These are phyloP conservation scores for Penicillium oxalicum DNA, from an alignment of 2,329 filamentous ascomycete species.

Conservation along the genomic window DNA sequence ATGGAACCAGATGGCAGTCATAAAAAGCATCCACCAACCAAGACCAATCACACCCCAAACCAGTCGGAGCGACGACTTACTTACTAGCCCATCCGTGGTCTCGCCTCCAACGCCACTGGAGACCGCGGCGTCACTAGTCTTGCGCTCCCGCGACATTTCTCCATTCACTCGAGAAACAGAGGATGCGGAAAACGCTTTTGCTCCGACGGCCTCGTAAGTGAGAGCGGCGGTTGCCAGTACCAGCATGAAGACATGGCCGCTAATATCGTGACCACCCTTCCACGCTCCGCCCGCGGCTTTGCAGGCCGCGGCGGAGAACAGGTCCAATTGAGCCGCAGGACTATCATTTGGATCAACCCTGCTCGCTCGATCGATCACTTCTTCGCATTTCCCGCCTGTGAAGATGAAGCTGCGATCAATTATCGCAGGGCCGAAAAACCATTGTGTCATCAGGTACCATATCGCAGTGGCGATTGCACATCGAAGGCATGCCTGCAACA, in stretches of 20 bases:
- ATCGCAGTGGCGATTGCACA: slow-evolving; percentile 67
- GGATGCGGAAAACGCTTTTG: slow-evolving; percentile 37
- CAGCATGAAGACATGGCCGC: slow-evolving; percentile 88
- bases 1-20: slow-evolving; percentile 98
- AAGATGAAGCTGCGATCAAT: slow-evolving; percentile 86
- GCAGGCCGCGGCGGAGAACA: slow-evolving; percentile 72
- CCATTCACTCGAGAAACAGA: slow-evolving; percentile 14
- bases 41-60: slow-evolving; percentile 58
- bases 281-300: slow-evolving; percentile 76
- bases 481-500: slow-evolving; percentile 57
- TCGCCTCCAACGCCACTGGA: slow-evolving; percentile 20
- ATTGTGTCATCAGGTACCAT: slow-evolving; percentile 89
- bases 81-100: slow-evolving; percentile 46
- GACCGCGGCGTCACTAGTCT: slow-evolving; percentile 17
- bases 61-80: slow-evolving; percentile 50
- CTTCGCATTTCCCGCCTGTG: slow-evolving; percentile 78
- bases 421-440: slow-evolving; percentile 87
- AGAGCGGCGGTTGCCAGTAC: slow-evolving; percentile 78
- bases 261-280: slow-evolving; percentile 94
- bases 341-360: slow-evolving; percentile 9
- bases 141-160: slow-evolving; percentile 38
- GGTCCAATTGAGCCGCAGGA: slow-evolving; percentile 34
- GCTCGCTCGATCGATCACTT: slow-evolving; percentile 46
- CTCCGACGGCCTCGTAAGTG: slow-evolving; percentile 65
- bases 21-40: slow-evolving; percentile 92